Evolutionary conservation across 2,329 filamentous ascomycete species (phyloP), one percentile per base, ranked within the genome.

Genomic region (Microsporum audouinii): DNA sequence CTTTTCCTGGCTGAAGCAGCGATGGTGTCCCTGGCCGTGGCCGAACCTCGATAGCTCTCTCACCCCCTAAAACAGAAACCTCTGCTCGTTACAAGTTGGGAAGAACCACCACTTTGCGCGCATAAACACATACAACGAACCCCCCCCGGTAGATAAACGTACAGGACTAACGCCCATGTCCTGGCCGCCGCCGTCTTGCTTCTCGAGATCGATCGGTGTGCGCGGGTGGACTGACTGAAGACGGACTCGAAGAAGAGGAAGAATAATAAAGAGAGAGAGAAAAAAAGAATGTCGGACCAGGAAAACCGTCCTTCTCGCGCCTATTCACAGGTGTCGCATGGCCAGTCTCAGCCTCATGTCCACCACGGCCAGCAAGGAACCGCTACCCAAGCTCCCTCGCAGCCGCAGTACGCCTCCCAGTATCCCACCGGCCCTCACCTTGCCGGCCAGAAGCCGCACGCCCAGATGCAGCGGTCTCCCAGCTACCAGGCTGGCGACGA

Each of bases 401-500:
- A 63, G 38, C 38, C 10, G 36, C 65, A 65, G 38, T 63, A 41
- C 34, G 14, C 55, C 55, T 38, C 55, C 10, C 76, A 68, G 64
- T 70, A 68, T 72, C 76, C 65, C 63, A 72, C 68, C 65, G 70
- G 75, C 47, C 77, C 75, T 61, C 72, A 74, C 58, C 71, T 63
- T 33, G 71, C 71, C 65, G 70, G 74, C 57, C 75, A 73, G 62
- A 75, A 75, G 61, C 73, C 69, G 60, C 72, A 74, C 57, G 71
- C 72, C 62, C 68, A 74, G 51, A 71, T 78, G 64, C 76, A 75
- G 63, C 80, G 88, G 66, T 81, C 84, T 65, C 81, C 83, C 57
- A 92, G 87, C 77, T 91, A 89, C 77, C 86, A 90, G 72, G 84
- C 81, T 66, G 88, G 87, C 65, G 89, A 94, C 72, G 88, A 92